phyloP scores from a whole-genome alignment of 2,329 filamentous ascomycete genomes.

The Coniochaeta ligniaria region DNA sequence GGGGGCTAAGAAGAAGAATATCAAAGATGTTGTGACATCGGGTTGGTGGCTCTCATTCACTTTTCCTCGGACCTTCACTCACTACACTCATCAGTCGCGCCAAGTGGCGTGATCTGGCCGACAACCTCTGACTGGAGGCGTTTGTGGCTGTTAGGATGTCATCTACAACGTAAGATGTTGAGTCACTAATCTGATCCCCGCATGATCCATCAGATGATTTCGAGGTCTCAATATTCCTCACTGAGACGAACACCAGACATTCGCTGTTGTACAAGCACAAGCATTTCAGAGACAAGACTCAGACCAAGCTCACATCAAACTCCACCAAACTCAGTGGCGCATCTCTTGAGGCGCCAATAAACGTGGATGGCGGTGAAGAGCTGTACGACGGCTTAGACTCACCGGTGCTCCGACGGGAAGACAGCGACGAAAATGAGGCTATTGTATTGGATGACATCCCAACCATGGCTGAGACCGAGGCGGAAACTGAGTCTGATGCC shows the following conservation, averaged over 20 bases:
- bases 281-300: slow-evolving; percentile 55
- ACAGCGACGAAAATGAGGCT: slow-evolving; percentile 51
- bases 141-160: background rate
- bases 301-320: slow-evolving; percentile 51
- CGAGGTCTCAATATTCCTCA: slow-evolving; percentile 89
- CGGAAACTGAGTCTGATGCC: slow-evolving; percentile 15
- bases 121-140: slow-evolving; percentile 7
- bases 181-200: background rate
- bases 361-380: slow-evolving; percentile 33
- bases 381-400: slow-evolving; percentile 22
- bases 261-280: slow-evolving; percentile 83
- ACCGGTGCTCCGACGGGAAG: slow-evolving; percentile 23
- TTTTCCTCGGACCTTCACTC: background rate
- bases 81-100: background rate
- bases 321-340: slow-evolving; percentile 53
- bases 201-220: slow-evolving; percentile 67
- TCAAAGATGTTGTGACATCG: slow-evolving; percentile 81
- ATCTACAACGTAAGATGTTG: background rate
- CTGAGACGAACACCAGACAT: slow-evolving; percentile 77
- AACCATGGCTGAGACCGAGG: slow-evolving; percentile 20
- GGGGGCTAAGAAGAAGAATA: slow-evolving; percentile 65
- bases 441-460: slow-evolving; percentile 51
- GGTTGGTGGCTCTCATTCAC: slow-evolving; percentile 42
- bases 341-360: slow-evolving; percentile 44
- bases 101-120: background rate